These are phyloP conservation scores for Hyphopichia fennica DNA, from an alignment of 1,139 yeast species.

Conservation along the genomic window DNA sequence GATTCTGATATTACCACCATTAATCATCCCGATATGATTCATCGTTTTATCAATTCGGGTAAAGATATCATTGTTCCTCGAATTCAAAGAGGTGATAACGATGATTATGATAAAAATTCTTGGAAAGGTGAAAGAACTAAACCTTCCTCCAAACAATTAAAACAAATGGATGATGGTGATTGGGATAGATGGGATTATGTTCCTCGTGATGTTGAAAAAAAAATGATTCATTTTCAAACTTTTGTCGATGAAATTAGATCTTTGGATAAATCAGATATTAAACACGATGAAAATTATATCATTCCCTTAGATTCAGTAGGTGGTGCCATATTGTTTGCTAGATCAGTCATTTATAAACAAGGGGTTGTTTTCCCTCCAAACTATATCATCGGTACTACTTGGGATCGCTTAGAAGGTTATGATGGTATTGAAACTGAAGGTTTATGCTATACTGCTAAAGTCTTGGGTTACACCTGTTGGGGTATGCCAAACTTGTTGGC, in stretches of 20 bases:
- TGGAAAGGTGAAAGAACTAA: slow-evolving; percentile 47
- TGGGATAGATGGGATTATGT: slow-evolving; percentile 38
- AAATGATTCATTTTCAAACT: slow-evolving; percentile 33
- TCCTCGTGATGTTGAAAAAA: slow-evolving; percentile 33
- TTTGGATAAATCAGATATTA: slow-evolving; percentile 15
- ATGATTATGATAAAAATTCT: slow-evolving; percentile 44
- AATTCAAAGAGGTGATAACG: slow-evolving; percentile 23
- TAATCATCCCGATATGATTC: slow-evolving; percentile 26
- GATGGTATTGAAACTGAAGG: slow-evolving; percentile 59
- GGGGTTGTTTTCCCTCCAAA: slow-evolving; percentile 49
- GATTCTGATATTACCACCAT: slow-evolving; percentile 44
- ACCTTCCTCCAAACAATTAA: slow-evolving; percentile 33
- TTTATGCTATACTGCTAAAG: slow-evolving; percentile 45
- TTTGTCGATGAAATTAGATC: slow-evolving; percentile 13
- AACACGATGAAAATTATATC: slow-evolving; percentile 16
- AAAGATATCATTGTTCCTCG: slow-evolving; percentile 46
- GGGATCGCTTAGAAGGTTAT: slow-evolving; percentile 49
- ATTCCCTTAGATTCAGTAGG: slow-evolving; percentile 48
- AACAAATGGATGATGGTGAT: slow-evolving; percentile 28
- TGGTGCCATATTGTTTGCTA: slow-evolving; percentile 47
- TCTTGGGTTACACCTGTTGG: slow-evolving; percentile 45
- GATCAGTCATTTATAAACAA: slow-evolving; percentile 40
- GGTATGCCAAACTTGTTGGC: slow-evolving; percentile 44
- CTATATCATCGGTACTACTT: slow-evolving; percentile 47
- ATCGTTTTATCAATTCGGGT: slow-evolving; percentile 29